Percentiles rank a stretch among this genome's conserved stretches.
These are phyloP conservation scores for Phlebopus sp. DNA, from an alignment of 1,284 basidiomycete genomes.

Conservation along the genomic window DNA sequence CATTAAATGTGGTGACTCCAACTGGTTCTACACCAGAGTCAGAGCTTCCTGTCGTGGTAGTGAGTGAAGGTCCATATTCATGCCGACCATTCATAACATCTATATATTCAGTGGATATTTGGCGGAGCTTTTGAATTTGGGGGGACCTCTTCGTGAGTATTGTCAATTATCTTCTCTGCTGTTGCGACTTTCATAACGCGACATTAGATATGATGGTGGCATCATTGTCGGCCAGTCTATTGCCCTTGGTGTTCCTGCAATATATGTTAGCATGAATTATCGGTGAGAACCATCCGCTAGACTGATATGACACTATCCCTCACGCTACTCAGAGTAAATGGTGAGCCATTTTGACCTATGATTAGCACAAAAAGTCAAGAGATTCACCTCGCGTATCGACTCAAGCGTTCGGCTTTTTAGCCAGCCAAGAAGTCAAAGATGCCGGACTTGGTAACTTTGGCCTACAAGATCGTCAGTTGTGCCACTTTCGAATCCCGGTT, in stretches of 20 bases:
- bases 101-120: conserved; percentile 23
- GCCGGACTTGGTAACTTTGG: conserved; percentile 56
- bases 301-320: background rate
- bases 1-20: conserved; percentile 42
- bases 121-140: conserved; percentile 35
- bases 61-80: conserved; percentile 16
- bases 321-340: conserved; percentile 26
- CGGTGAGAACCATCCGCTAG: conserved; percentile 18
- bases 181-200: conserved; percentile 14
- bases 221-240: conserved; percentile 24
- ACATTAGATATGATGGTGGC: conserved; percentile 24
- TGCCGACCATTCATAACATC: background rate
- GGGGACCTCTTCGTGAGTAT: conserved; percentile 25
- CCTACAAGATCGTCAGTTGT: conserved; percentile 47
- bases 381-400: no score
- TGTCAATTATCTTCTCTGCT: conserved; percentile 18
- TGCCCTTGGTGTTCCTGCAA: conserved; percentile 26
- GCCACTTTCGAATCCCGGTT: background rate
- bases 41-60: conserved; percentile 42
- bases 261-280: conserved; percentile 40
- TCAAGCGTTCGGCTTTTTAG: conserved; percentile 47
- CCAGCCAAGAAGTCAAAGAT: conserved; percentile 46
- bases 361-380: no score
- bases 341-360: conserved; percentile 6
- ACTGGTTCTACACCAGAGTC: conserved; percentile 14